phyloP scores from a whole-genome alignment of 2,329 filamentous ascomycete species.

The Coleophoma crateriformis region DNA sequence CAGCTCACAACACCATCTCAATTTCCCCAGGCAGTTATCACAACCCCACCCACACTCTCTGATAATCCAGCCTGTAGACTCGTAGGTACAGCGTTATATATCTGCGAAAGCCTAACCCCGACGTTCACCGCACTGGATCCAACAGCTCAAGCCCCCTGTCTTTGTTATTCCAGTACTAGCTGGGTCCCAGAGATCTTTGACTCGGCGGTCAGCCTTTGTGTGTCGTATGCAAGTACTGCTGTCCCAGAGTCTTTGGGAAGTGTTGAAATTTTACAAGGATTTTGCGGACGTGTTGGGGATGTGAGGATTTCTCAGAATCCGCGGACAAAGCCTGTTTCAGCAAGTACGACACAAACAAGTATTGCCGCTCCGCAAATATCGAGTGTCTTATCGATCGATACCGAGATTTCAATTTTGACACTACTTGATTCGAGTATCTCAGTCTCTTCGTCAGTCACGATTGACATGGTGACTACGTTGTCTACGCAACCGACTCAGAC shows the following conservation, averaged over 20 bases:
- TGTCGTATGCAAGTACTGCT: conserved; percentile 11
- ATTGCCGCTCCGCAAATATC: neutral
- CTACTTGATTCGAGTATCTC: no score
- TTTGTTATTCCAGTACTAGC: conserved; percentile 18
- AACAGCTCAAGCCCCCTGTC: conserved; percentile 18
- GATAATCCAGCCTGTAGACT: conserved; percentile 10
- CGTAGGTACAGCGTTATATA: conserved; percentile 14
- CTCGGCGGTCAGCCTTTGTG: conserved; percentile 15
- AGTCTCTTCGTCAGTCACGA: no score
- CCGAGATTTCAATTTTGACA: no score
- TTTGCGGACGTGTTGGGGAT: conserved; percentile 17
- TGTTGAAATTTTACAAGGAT: conserved; percentile 12
- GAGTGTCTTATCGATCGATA: no score
- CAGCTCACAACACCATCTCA: no score
- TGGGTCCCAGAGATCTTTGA: conserved; percentile 20
- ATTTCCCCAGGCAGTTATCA: no score
- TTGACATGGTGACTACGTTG: neutral
- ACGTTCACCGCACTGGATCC: conserved; percentile 14
- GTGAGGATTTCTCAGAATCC: conserved; percentile 12
- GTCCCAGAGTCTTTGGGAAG: conserved; percentile 8
- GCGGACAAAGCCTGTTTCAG: neutral
- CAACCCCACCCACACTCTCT: conserved; percentile 6
- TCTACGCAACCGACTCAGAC: neutral
- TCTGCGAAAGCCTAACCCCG: conserved; percentile 15
- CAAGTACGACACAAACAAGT: neutral